Evolutionary conservation across 371 early-diverging fungal genomes (phyloP).

Genomic region (Neoconidiobolus thromboides): DNA sequence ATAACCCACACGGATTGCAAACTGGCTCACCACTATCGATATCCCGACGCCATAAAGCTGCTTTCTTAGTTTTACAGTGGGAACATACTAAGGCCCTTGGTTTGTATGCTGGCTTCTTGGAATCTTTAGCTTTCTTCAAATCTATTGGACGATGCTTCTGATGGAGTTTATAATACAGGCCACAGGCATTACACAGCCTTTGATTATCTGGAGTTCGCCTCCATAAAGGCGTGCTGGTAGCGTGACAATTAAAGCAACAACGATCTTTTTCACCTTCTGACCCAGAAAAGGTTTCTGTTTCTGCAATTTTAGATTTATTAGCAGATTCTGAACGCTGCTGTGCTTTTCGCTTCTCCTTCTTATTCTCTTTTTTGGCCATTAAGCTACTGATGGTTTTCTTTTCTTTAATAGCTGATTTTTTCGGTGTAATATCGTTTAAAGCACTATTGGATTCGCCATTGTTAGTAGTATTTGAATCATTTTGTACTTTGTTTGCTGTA

Average conservation of each 20-base stretch:
- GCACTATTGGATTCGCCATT: too few relatives aligned
- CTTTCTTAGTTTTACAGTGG: slow-evolving; percentile 76
- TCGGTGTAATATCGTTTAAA: too few relatives aligned
- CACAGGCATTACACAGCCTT: slow-evolving; percentile 81
- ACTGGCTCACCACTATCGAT: slow-evolving; percentile 37
- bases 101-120: slow-evolving; percentile 4
- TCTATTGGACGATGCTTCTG: slow-evolving; percentile 51
- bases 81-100: slow-evolving; percentile 23
- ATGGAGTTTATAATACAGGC: slow-evolving; percentile 81
- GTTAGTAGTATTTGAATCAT: too few relatives aligned
- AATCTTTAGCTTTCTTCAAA: slow-evolving; percentile 22
- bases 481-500: too few relatives aligned
- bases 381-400: too few relatives aligned
- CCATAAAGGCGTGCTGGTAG: slow-evolving; percentile 84
- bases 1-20: slow-evolving; percentile 95
- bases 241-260: slow-evolving; percentile 72
- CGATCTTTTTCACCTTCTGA: slow-evolving; percentile 27
- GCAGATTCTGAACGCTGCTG: too few relatives aligned
- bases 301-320: too few relatives aligned
- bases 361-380: too few relatives aligned
- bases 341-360: too few relatives aligned
- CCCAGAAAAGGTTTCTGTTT: too few relatives aligned
- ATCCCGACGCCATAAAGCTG: slow-evolving; percentile 85
- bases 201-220: slow-evolving; percentile 50
- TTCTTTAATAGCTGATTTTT: too few relatives aligned